Percentiles rank a stretch among this genome's conserved stretches.
These are phyloP conservation scores for Drosera spatulata DNA, from an alignment of 179 eudicot species.

Conservation along the genomic window DNA sequence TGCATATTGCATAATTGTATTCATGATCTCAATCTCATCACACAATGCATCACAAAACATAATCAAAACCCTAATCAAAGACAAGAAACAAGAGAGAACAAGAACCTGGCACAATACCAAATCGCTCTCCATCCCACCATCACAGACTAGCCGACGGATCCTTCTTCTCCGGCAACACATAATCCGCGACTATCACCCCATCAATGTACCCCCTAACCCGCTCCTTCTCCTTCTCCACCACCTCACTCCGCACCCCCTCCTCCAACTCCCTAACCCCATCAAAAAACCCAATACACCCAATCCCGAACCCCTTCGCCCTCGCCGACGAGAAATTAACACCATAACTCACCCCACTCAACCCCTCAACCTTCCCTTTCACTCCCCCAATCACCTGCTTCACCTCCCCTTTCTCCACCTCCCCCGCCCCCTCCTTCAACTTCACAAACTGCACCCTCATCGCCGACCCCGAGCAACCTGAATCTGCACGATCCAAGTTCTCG, in stretches of 20 bases:
- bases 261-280: constrained; percentile 39
- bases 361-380: constrained; percentile 25
- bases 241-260: constrained; percentile 21
- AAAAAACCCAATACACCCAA: constrained; percentile 54
- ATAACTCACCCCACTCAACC: constrained; percentile 1
- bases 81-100: not conserved
- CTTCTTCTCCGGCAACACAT: constrained; percentile 26
- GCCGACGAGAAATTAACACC: constrained; percentile 14
- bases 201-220: constrained; percentile 63
- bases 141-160: constrained; percentile 51
- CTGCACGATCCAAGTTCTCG: constrained; percentile 13
- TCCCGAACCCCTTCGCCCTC: constrained; percentile 15
- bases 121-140: not conserved
- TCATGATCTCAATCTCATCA: too few species aligned
- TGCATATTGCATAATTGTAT: too few species aligned
- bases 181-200: constrained; percentile 54
- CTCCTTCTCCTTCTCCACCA: constrained; percentile 30
- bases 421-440: constrained; percentile 58
- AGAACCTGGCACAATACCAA: not conserved
- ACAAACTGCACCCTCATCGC: constrained; percentile 52
- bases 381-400: constrained; percentile 44
- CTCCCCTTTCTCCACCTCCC: constrained; percentile 36
- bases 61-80: not conserved
- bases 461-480: constrained; percentile 31
- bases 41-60: too few species aligned